Evolutionary conservation across 2,329 filamentous ascomycete genomes (phyloP).

Genomic region (Chaetomium sp.): DNA sequence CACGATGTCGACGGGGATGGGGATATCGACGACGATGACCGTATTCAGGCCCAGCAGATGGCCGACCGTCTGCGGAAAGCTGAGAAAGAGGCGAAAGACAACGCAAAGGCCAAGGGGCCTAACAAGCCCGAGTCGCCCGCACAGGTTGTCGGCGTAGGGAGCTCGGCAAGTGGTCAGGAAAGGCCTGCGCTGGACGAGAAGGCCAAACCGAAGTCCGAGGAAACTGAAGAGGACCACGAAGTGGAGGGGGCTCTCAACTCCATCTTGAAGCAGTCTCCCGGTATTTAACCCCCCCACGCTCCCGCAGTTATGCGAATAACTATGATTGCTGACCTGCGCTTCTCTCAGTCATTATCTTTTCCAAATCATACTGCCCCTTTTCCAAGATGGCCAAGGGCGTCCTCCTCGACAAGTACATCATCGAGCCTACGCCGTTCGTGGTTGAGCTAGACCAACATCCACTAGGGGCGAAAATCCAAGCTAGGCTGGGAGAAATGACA

Average conservation of each 20-base stretch:
- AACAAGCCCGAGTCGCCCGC: slow-evolving; percentile 61
- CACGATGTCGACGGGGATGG: slow-evolving; percentile 58
- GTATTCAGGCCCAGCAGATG: slow-evolving; percentile 56
- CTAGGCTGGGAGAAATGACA: slow-evolving; percentile 69
- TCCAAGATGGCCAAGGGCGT: slow-evolving; percentile 84
- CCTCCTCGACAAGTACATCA: slow-evolving; percentile 80
- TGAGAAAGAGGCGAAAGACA: slow-evolving; percentile 68
- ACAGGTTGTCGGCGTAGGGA: slow-evolving; percentile 61
- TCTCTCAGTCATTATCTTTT: slow-evolving; percentile 86
- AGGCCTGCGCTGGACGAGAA: slow-evolving; percentile 40
- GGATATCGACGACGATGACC: slow-evolving; percentile 59
- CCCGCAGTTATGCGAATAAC: slow-evolving; percentile 26
- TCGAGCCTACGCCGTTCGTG: slow-evolving; percentile 79
- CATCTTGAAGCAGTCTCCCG: slow-evolving; percentile 82
- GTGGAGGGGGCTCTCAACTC: slow-evolving; percentile 71
- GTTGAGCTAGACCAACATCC: slow-evolving; percentile 87
- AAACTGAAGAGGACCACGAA: slow-evolving; percentile 62
- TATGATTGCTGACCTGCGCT: slow-evolving; percentile 7
- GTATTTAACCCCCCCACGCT: slow-evolving; percentile 53
- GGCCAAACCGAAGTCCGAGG: slow-evolving; percentile 45
- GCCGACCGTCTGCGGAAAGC: slow-evolving; percentile 66
- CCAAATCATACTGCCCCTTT: slow-evolving; percentile 87
- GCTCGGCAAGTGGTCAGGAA: slow-evolving; percentile 55
- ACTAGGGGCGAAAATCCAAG: slow-evolving; percentile 73
- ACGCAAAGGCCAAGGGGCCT: slow-evolving; percentile 66